Evolutionary conservation across 441 rosid species (phyloP).

Genomic region (Hura crepitans): DNA sequence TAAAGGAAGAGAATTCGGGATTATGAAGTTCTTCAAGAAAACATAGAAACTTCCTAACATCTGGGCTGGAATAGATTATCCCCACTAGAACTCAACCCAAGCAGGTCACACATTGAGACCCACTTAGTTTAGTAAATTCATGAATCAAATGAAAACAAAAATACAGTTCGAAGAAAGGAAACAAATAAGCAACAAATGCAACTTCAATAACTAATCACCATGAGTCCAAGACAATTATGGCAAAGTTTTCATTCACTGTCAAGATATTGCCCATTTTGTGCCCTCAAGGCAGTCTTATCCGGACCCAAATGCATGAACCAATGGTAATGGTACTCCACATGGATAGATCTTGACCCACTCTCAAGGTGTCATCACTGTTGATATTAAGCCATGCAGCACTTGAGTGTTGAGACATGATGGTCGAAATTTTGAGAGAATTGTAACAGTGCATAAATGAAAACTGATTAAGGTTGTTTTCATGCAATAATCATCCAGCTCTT

Average conservation of each 20-base stretch:
- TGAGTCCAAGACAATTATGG: neutral
- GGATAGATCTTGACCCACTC: neutral
- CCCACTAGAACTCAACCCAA: too few species aligned
- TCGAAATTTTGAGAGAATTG: neutral
- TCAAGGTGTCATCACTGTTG: neutral
- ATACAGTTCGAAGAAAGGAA: neutral
- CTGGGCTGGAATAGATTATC: too few species aligned
- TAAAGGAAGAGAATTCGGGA: too few species aligned
- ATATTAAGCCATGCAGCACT: neutral
- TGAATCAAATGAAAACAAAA: neutral
- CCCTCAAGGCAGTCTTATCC: neutral
- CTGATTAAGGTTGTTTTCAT: neutral
- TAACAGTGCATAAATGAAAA: neutral
- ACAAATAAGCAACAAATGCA: neutral
- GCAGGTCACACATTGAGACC: too few species aligned
- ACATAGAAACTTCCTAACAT: too few species aligned
- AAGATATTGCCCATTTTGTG: too few species aligned
- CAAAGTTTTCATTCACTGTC: too few species aligned
- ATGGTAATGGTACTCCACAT: neutral
- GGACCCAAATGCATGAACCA: too few species aligned
- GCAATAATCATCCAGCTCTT: neutral
- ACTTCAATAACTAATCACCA: constrained; percentile 6
- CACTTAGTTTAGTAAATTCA: too few species aligned
- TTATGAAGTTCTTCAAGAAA: constrained; percentile 4
- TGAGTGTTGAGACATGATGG: too few species aligned